These are phyloP conservation scores for Populus tremula DNA, from an alignment of 345 rosid genomes.

Conservation along the genomic window DNA sequence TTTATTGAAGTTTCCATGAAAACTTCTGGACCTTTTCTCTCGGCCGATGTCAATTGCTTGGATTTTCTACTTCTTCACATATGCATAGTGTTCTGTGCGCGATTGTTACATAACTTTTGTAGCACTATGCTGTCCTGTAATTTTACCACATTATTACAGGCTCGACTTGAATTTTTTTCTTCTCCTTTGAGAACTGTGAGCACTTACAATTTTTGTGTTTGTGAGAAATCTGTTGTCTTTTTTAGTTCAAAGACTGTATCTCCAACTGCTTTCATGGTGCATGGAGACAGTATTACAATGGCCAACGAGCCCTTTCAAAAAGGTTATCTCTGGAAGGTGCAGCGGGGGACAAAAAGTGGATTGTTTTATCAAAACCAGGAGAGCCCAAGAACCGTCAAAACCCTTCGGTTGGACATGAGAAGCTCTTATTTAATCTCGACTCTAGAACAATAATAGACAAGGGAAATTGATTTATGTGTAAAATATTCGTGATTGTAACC, in stretches of 20 bases:
- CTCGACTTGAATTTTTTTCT: neutral
- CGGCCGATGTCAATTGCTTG: neutral
- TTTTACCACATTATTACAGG: neutral
- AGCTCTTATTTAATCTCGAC: neutral
- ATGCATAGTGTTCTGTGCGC: conserved; percentile 16
- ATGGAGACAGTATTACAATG: neutral
- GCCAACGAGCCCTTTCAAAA: conserved; percentile 8
- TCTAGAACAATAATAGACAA: neutral
- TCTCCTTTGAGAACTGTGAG: neutral
- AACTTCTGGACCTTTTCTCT: neutral
- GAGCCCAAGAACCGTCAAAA: neutral
- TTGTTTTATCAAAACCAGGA: neutral
- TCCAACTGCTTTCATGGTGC: neutral
- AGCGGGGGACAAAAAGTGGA: conserved; percentile 25
- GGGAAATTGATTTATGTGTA: neutral
- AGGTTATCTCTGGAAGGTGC: neutral
- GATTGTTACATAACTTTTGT: conserved; percentile 11
- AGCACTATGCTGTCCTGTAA: neutral
- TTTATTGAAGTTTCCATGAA: neutral
- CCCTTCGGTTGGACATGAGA: neutral
- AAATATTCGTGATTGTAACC: neutral
- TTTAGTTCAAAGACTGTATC: neutral
- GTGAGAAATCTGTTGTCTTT: neutral
- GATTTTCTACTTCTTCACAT: neutral
- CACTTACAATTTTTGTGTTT: neutral